Evolutionary conservation across 108 stramenopile genomes (phyloP), one percentile per base, ranked within the genome.

Genomic region (Chaetoceros muelleri): DNA sequence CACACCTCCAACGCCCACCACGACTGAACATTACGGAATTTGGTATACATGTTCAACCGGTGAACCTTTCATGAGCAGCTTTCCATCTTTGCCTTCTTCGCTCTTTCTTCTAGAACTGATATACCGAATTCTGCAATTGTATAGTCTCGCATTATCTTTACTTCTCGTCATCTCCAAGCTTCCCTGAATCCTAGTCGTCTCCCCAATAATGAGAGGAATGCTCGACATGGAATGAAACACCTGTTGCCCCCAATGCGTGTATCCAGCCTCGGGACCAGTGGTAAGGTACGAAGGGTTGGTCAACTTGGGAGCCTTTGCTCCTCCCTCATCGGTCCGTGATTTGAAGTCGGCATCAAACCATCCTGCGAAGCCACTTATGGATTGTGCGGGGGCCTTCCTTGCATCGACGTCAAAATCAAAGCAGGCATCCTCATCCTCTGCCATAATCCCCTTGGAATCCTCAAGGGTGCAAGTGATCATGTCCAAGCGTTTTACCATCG

Each of bases 221-320:
- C 75, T 65, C 19, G 84, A 79, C 2, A 65, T 66, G 26, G 90
- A 72, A 71, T 85, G 89, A 57, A 97, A 93, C 24, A 85, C 87
- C 73, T 98, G 97, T 72, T 98, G 97, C 25, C 95, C 97, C 97
- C 97, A 98, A 65, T 98, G 97, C 26, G 97, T 98, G 76, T 96
- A 90, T 48, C 95, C 96, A 69, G 77, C 77, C 59, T 93, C 94
- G 5, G 97, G 97, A 46, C 86, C 95, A 17, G 97, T 98, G 19
- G 79, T 79, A 52, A 98, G 69, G 48, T 84, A 82, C 2, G 94
- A 71, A 18, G 93, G 90, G 64, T 87, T 81, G 7, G 56, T 46
- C 46, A 90, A 46, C 55, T 76, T 79, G 3, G 92, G 87, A 21
- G 48, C 67, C 59, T 72, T 71, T 23, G 50, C 52, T 31, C 85